Conservation (phyloP, 208 protist genomes). For the Trypanosoma congolense region DNA sequence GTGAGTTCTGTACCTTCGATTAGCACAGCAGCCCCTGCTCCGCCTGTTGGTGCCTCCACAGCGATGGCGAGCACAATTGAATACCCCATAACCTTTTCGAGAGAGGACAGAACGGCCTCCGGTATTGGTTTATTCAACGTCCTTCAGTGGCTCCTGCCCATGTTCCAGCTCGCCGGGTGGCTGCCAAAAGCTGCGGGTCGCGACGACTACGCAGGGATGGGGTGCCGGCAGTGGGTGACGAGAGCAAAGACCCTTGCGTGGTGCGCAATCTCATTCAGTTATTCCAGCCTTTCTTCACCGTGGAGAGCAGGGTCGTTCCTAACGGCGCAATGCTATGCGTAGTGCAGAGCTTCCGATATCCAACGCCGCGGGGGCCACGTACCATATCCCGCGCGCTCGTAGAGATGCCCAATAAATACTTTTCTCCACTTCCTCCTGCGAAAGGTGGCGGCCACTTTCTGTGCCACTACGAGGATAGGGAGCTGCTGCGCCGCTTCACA, state of each 20-base stretch:
- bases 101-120: neutral
- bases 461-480: slow-evolving; percentile 49
- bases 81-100: slow-evolving; percentile 30
- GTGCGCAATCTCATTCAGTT: slow-evolving; percentile 27
- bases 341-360: slow-evolving; percentile 48
- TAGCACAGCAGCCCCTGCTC: neutral
- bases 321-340: slow-evolving; percentile 46
- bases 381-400: slow-evolving; percentile 56
- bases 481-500: slow-evolving; percentile 44
- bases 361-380: slow-evolving; percentile 58
- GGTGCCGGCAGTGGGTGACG: too few relatives aligned
- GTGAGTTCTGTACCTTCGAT: too few relatives aligned
- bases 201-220: slow-evolving; percentile 3
- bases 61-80: slow-evolving; percentile 21
- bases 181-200: slow-evolving; percentile 12
- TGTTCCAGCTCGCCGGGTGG: slow-evolving; percentile 58
- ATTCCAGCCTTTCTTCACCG: slow-evolving; percentile 52
- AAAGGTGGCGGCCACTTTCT: slow-evolving; percentile 61
- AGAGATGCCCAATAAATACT: slow-evolving; percentile 50
- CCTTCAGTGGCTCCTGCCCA: slow-evolving; percentile 44
- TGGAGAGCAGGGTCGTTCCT: slow-evolving; percentile 42
- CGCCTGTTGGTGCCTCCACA: slow-evolving; percentile 2
- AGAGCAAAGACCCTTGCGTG: too few relatives aligned
- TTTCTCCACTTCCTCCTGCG: slow-evolving; percentile 52
- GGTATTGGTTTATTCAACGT: slow-evolving; percentile 47